A percentile compares a stretch with the other conserved stretches of the same genome.
Evolutionary conservation across 2,329 filamentous ascomycete genomes (phyloP).

Genomic region (Colletotrichum coccodes): DNA sequence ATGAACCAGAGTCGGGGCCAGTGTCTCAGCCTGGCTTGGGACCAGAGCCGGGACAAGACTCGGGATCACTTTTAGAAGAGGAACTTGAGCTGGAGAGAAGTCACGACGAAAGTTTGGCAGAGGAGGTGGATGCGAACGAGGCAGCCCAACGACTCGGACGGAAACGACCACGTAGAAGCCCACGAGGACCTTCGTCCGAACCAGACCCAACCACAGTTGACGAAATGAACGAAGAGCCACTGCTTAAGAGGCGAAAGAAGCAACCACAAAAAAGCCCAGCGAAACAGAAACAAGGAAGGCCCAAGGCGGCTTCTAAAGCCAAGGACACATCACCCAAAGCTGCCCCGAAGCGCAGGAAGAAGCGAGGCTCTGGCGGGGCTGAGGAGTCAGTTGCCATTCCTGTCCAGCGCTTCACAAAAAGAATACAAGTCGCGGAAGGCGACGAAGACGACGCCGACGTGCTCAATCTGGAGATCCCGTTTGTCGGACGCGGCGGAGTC

Average conservation of each 20-base stretch:
- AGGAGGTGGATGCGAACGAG: constrained; percentile 55
- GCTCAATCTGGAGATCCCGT: constrained; percentile 62
- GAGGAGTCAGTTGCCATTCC: constrained; percentile 59
- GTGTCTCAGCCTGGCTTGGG: neutral
- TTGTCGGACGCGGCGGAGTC: constrained; percentile 63
- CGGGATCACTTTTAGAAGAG: constrained; percentile 2
- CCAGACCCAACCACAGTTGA: constrained; percentile 48
- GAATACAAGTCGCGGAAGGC: constrained; percentile 50
- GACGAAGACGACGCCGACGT: constrained; percentile 55
- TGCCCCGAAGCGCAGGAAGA: constrained; percentile 35
- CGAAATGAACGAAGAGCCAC: constrained; percentile 39
- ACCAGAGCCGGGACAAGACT: constrained; percentile 1
- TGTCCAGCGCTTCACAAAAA: constrained; percentile 69
- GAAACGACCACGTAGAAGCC: constrained; percentile 54
- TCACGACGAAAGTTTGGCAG: constrained; percentile 44
- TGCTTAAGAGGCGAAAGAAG: constrained; percentile 50
- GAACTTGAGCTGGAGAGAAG: neutral
- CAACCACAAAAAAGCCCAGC: constrained; percentile 51
- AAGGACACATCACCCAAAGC: constrained; percentile 36
- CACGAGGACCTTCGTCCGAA: constrained; percentile 52
- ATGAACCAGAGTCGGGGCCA: neutral
- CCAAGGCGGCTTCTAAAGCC: constrained; percentile 30
- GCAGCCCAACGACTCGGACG: constrained; percentile 53
- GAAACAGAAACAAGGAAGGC: constrained; percentile 49
- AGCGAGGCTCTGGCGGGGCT: constrained; percentile 19